Conservation (phyloP, 768 basidiomycete genomes). For the Clavulina sp. region DNA sequence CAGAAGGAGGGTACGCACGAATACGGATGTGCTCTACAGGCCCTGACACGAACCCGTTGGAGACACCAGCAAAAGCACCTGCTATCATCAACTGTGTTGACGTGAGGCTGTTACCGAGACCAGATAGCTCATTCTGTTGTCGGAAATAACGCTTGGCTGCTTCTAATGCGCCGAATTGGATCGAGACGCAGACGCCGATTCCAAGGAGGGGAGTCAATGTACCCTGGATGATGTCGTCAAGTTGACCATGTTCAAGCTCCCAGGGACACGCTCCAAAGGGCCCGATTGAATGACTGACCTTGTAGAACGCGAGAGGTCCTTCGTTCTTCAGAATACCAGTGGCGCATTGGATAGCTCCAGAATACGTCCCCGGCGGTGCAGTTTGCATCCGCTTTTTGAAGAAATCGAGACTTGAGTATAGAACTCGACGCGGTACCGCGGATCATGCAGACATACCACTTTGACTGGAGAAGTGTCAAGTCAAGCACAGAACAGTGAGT, state of each 20-base stretch:
- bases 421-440: neutral
- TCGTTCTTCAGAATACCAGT: constrained; percentile 81
- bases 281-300: constrained; percentile 30
- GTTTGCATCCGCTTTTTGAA: constrained; percentile 76
- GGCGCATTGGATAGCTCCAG: constrained; percentile 76
- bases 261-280: neutral
- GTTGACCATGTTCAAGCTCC: neutral
- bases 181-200: constrained; percentile 88
- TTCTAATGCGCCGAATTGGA: constrained; percentile 87
- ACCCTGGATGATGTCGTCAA: constrained; percentile 32
- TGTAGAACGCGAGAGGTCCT: constrained; percentile 89
- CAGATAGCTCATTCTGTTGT: constrained; percentile 36
- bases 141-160: constrained; percentile 68
- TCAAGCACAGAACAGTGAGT: constrained; percentile 3
- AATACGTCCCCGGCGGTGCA: constrained; percentile 73
- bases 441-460: constrained; percentile 7
- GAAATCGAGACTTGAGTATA: neutral
- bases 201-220: constrained; percentile 80
- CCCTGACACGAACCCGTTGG: constrained; percentile 84
- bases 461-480: constrained; percentile 7
- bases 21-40: constrained; percentile 98
- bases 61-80: constrained; percentile 73
- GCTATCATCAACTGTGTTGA: constrained; percentile 50
- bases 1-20: constrained; percentile 31
- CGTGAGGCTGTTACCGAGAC: constrained; percentile 45